phyloP scores from a whole-genome alignment of 305 asterid genomes.

The Ilex paraguariensis region DNA sequence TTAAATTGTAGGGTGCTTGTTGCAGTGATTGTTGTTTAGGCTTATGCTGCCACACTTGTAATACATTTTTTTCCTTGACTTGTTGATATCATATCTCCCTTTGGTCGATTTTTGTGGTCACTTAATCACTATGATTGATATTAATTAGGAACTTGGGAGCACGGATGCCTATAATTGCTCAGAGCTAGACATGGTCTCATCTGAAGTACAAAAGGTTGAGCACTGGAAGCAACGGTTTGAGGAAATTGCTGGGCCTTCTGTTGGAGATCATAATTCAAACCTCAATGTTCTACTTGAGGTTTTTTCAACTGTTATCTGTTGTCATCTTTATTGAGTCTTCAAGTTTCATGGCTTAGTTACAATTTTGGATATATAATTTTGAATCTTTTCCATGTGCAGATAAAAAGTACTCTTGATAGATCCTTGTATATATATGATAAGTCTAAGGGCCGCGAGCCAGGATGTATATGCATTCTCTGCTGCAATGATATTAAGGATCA shows the following conservation, averaged over 20 bases:
- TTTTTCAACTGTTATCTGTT: conserved; percentile 8
- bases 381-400: conserved; percentile 36
- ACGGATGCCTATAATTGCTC: conserved; percentile 60
- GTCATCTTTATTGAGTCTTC: conserved; percentile 12
- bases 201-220: conserved; percentile 55
- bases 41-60: too few species aligned
- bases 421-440: conserved; percentile 47
- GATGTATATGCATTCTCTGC: conserved; percentile 44
- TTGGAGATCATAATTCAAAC: conserved; percentile 35
- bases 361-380: too few species aligned
- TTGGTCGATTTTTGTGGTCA: conserved; percentile 15
- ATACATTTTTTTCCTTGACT: conserved; percentile 7
- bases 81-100: conserved; percentile 9
- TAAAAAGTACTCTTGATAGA: conserved; percentile 44
- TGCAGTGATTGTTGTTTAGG: too few species aligned
- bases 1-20: too few species aligned
- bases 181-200: conserved; percentile 60
- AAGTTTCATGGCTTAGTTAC: conserved; percentile 4
- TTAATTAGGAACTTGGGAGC: conserved; percentile 63
- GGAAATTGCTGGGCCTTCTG: conserved; percentile 44
- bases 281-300: conserved; percentile 60
- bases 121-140: conserved; percentile 19
- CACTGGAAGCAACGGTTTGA: conserved; percentile 59
- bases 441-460: conserved; percentile 22
- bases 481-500: conserved; percentile 32